These are phyloP conservation scores for Clitocybe nebularis DNA, from an alignment of 1,284 basidiomycete genomes.

Conservation along the genomic window DNA sequence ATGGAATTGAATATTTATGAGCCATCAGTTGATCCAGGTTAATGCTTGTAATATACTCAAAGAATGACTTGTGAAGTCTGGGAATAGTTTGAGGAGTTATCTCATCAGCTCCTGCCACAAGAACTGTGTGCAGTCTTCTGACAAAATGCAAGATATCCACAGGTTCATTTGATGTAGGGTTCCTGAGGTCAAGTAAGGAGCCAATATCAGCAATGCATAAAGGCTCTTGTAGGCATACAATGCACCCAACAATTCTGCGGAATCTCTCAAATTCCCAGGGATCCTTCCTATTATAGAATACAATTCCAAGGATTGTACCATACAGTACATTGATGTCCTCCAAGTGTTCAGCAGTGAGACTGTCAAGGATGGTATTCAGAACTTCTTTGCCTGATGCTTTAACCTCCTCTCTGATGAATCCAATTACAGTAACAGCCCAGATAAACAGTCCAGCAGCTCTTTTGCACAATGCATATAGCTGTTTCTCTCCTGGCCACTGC, in stretches of 20 bases:
- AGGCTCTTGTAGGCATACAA: slow-evolving; percentile 7
- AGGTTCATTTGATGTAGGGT: slow-evolving; percentile 3
- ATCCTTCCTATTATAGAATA: too few relatives aligned
- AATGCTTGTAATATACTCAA: slow-evolving; percentile 7
- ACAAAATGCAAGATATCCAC: slow-evolving; percentile 9
- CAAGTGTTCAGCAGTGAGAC: slow-evolving; percentile 3
- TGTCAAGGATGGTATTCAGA: slow-evolving; percentile 3
- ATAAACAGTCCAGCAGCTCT: slow-evolving; percentile 11
- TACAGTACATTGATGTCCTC: slow-evolving; percentile 11
- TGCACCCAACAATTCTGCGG: slow-evolving; percentile 5
- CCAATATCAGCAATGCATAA: slow-evolving; percentile 6
- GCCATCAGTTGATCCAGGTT: too few relatives aligned
- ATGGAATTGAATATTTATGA: too few relatives aligned
- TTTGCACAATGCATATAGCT: slow-evolving; percentile 1
- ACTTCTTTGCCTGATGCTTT: slow-evolving; percentile 1
- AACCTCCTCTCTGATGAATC: slow-evolving; percentile 7
- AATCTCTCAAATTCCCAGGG: slow-evolving; percentile 5
- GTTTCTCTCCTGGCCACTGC: slow-evolving; percentile 8
- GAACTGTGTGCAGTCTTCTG: slow-evolving; percentile 10
- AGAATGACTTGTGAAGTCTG: slow-evolving; percentile 11
- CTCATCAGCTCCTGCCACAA: slow-evolving; percentile 9
- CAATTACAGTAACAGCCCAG: slow-evolving; percentile 8
- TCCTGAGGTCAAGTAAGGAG: slow-evolving; percentile 7
- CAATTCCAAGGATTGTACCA: slow-evolving; percentile 10
- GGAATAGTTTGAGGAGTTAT: slow-evolving; percentile 10